Conservation (phyloP, 2,329 filamentous ascomycete genomes). For the Tolypocladium pustulatum region DNA sequence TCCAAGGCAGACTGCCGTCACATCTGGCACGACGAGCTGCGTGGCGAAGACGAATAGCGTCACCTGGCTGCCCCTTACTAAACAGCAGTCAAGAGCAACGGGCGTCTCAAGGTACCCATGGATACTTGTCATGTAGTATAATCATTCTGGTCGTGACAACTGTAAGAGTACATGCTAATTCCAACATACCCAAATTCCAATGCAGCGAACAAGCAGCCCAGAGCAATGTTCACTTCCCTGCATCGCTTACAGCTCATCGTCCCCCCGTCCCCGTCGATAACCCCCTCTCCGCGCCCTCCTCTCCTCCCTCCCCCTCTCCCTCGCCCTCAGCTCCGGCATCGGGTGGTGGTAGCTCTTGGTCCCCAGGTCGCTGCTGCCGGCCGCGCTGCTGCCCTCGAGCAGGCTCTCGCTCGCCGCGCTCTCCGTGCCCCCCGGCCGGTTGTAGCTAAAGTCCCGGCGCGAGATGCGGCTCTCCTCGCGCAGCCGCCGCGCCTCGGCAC, state of each 20-base stretch:
- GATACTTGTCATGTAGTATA: background rate
- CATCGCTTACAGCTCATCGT: conserved; percentile 11
- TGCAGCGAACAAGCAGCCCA: background rate
- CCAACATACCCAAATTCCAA: background rate
- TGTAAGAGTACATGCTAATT: background rate
- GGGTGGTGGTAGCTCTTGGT: conserved; percentile 48
- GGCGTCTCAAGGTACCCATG: background rate
- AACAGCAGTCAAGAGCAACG: background rate
- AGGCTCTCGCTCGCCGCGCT: conserved; percentile 21
- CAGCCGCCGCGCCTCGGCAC: conserved; percentile 44
- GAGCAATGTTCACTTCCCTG: background rate
- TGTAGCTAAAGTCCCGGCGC: conserved; percentile 44
- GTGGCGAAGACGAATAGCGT: background rate
- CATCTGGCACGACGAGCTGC: too few relatives aligned
- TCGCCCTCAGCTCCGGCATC: conserved; percentile 37
- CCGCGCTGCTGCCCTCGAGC: conserved; percentile 7
- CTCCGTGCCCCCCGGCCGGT: conserved; percentile 27
- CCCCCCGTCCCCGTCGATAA: conserved; percentile 21
- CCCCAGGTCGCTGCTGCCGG: conserved; percentile 35
- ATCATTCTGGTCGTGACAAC: background rate
- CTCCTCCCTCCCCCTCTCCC: conserved; percentile 21
- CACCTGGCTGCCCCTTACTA: background rate
- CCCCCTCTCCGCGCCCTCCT: conserved; percentile 22
- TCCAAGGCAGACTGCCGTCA: background rate
- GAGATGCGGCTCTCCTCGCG: conserved; percentile 38